phyloP scores from a whole-genome alignment of 2,329 filamentous ascomycete species.

The Calonectria pauciramosa region DNA sequence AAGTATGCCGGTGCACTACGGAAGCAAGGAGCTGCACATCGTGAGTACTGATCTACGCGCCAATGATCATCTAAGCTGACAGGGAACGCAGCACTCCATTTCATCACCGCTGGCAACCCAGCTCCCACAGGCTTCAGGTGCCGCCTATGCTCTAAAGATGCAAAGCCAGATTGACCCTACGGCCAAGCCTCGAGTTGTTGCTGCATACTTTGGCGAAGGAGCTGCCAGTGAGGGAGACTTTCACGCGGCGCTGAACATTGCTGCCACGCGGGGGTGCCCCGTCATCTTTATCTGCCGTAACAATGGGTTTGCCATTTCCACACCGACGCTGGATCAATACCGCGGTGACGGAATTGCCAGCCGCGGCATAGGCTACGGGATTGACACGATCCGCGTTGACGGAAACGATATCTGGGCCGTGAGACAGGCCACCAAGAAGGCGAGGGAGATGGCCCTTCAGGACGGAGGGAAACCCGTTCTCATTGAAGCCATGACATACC shows the following conservation, averaged over 20 bases:
- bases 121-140: slow-evolving; percentile 88
- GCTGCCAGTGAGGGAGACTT: slow-evolving; percentile 94
- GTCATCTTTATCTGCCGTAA: slow-evolving; percentile 93
- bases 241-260: slow-evolving; percentile 91
- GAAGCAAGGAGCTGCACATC: slow-evolving; percentile 85
- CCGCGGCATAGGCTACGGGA: slow-evolving; percentile 90
- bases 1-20: slow-evolving; percentile 99
- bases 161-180: slow-evolving; percentile 81
- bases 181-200: slow-evolving; percentile 76
- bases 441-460: slow-evolving; percentile 82
- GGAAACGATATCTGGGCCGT: slow-evolving; percentile 97
- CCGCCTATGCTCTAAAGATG: slow-evolving; percentile 89
- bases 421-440: slow-evolving; percentile 81
- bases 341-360: slow-evolving; percentile 92
- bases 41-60: slow-evolving; percentile 61
- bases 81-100: slow-evolving; percentile 76
- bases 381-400: slow-evolving; percentile 91
- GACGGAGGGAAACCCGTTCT: slow-evolving; percentile 87
- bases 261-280: slow-evolving; percentile 88
- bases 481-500: slow-evolving; percentile 97
- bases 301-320: slow-evolving; percentile 93
- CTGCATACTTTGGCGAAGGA: slow-evolving; percentile 92
- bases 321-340: slow-evolving; percentile 91
- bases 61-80: slow-evolving; percentile 17
- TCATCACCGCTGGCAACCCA: slow-evolving; percentile 88